These are phyloP conservation scores for Coix lacrymajobi DNA, from an alignment of 176 grass and related monocot species.

Conservation along the genomic window DNA sequence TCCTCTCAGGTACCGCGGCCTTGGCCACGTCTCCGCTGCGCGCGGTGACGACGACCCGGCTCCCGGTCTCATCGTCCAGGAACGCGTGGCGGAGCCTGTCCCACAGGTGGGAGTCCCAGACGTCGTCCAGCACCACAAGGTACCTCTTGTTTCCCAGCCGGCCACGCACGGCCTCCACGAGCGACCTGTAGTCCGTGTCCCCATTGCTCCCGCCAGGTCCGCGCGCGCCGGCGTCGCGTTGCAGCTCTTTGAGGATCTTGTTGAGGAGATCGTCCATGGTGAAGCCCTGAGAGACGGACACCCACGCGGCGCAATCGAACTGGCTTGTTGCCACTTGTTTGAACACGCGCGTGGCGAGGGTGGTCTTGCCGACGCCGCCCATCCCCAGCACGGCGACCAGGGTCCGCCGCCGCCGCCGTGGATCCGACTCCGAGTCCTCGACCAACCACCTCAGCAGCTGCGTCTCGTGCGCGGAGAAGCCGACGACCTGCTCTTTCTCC, in stretches of 20 bases:
- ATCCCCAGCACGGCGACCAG: slow-evolving; percentile 15
- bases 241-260: slow-evolving; percentile 9
- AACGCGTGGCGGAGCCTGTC: neutral
- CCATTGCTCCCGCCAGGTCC: no score
- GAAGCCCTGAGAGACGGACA: slow-evolving; percentile 17
- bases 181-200: neutral
- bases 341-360: slow-evolving; percentile 13
- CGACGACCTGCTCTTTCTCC: neutral
- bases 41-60: slow-evolving; percentile 28
- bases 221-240: no score
- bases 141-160: neutral
- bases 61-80: neutral
- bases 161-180: neutral
- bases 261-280: neutral
- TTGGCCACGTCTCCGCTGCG: slow-evolving; percentile 5
- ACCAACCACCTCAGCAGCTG: neutral
- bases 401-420: neutral
- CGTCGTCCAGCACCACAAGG: slow-evolving; percentile 30
- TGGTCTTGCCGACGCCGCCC: neutral
- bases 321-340: neutral
- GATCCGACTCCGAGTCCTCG: neutral
- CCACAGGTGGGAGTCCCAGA: slow-evolving; percentile 16
- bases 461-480: neutral
- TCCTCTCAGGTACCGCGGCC: neutral
- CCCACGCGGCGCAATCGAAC: slow-evolving; percentile 37